Evolutionary conservation across 169 alveolate genomes (phyloP).

Genomic region (Eimeria sp.): DNA sequence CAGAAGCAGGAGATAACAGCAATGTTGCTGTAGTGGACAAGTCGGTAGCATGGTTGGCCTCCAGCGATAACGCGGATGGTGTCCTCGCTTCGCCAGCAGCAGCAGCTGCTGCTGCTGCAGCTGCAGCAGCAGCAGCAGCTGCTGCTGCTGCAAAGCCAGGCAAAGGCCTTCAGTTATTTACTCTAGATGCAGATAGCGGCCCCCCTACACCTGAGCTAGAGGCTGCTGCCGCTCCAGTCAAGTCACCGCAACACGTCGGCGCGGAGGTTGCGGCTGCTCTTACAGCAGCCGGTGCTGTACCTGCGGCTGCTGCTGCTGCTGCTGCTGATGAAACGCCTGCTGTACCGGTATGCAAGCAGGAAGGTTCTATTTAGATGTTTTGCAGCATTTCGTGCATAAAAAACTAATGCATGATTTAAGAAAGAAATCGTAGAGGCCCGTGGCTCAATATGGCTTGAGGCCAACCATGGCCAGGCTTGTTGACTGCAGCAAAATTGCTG

Average conservation of each 20-base stretch:
- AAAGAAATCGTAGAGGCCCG: no score
- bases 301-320: neutral
- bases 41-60: neutral
- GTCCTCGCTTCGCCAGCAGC: neutral
- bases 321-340: neutral
- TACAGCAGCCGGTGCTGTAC: neutral
- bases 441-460: no score
- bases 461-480: no score
- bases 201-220: constrained; percentile 42
- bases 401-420: no score
- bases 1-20: neutral
- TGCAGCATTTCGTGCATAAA: neutral
- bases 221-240: neutral
- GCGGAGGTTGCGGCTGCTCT: neutral
- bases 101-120: neutral
- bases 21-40: neutral
- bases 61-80: neutral
- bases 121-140: constrained; percentile 17
- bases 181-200: constrained; percentile 40
- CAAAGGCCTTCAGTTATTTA: neutral
- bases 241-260: neutral
- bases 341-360: neutral
- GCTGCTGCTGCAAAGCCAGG: constrained; percentile 1
- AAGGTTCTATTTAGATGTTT: neutral
- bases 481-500: no score